These are phyloP conservation scores for Coccomyxa sp. DNA, from an alignment of 139 green algal species.

Conservation along the genomic window DNA sequence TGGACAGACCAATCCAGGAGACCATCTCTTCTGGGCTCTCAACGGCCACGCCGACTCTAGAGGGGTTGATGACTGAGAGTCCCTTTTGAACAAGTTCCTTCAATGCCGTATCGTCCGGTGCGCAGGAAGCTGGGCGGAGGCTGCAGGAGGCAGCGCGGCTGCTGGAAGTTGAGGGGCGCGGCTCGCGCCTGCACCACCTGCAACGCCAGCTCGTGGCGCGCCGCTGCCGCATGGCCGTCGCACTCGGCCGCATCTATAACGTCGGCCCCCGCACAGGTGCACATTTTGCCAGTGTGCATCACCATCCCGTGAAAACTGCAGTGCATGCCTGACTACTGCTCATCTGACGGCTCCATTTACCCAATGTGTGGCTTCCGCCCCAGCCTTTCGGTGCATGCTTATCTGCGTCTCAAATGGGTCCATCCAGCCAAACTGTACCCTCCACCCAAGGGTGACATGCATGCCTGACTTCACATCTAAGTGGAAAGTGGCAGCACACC, in stretches of 20 bases:
- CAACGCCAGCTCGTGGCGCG: conserved; percentile 6
- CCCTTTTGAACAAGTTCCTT: too few species aligned
- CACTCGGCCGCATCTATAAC: neutral
- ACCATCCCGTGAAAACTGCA: neutral
- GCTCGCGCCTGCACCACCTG: neutral
- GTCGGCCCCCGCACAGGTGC: conserved; percentile 4
- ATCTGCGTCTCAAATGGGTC: too few species aligned
- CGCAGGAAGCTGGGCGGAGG: neutral
- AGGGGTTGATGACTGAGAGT: neutral
- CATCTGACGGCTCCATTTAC: too few species aligned
- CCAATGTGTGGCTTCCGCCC: too few species aligned
- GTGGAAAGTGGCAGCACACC: too few species aligned
- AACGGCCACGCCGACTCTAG: neutral
- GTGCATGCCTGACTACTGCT: too few species aligned
- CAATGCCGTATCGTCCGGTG: too few species aligned
- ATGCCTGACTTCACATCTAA: too few species aligned
- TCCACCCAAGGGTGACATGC: too few species aligned
- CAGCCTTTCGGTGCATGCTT: too few species aligned
- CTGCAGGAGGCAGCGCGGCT: neutral
- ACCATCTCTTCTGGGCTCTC: neutral
- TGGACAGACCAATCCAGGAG: neutral
- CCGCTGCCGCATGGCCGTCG: conserved; percentile 2
- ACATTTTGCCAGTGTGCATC: too few species aligned
- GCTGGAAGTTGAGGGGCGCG: neutral
- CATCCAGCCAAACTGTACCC: too few species aligned